These are phyloP conservation scores for Pisolithus orientalis DNA, from an alignment of 768 basidiomycete genomes.

Conservation along the genomic window DNA sequence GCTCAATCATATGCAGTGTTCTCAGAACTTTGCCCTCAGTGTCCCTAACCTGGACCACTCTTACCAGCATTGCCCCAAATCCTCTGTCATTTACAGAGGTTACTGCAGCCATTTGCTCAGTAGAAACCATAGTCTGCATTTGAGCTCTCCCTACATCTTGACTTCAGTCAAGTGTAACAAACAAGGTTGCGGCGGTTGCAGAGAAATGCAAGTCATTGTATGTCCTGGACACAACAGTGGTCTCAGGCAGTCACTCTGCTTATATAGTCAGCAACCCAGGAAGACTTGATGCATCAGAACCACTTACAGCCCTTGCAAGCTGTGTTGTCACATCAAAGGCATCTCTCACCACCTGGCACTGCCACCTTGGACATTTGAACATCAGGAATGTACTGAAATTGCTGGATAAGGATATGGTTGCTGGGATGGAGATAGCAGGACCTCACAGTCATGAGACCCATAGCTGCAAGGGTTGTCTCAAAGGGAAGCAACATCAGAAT, in stretches of 20 bases:
- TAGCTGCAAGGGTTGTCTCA: conserved; percentile 13
- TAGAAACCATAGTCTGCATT: too few species aligned
- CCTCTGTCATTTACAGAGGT: too few species aligned
- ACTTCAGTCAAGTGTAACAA: too few species aligned
- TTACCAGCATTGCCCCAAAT: too few species aligned
- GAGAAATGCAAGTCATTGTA: not conserved
- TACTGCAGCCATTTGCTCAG: too few species aligned
- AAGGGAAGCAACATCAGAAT: conserved; percentile 15
- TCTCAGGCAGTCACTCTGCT: not conserved
- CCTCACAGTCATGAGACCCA: not conserved
- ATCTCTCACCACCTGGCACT: not conserved
- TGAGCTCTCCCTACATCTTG: too few species aligned
- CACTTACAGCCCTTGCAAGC: too few species aligned
- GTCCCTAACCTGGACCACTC: too few species aligned
- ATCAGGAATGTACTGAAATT: not conserved
- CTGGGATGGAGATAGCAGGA: not conserved
- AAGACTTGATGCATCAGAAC: not conserved
- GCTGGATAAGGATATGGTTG: too few species aligned
- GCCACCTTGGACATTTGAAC: not conserved
- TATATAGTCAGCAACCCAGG: not conserved
- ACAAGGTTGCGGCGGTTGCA: not conserved
- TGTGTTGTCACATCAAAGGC: not conserved
- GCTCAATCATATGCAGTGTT: too few species aligned
- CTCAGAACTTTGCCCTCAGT: too few species aligned
- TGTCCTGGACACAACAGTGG: not conserved